Evolutionary conservation across 768 basidiomycete species (phyloP).

Genomic region (Guyanaporus albipodus): DNA sequence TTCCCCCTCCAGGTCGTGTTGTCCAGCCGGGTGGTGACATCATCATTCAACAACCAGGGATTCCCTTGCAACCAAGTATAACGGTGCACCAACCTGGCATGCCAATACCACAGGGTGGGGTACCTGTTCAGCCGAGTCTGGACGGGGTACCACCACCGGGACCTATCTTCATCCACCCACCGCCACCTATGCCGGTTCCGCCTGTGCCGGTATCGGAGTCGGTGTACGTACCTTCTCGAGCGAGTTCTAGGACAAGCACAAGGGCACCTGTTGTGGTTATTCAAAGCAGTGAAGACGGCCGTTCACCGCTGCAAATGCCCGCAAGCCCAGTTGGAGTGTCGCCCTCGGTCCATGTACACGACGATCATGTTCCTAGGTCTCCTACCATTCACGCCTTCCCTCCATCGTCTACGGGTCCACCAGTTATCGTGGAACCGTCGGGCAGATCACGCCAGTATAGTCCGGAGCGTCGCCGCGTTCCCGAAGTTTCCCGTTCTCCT

Average conservation of each 20-base stretch:
- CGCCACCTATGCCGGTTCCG: conserved; percentile 3
- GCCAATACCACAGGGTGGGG: not conserved
- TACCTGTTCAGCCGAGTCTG: conserved; percentile 1
- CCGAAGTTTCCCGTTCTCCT: conserved; percentile 7
- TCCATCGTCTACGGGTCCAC: conserved; percentile 2
- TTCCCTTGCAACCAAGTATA: conserved; percentile 5
- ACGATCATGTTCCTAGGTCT: conserved; percentile 13
- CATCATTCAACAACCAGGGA: too few relatives aligned
- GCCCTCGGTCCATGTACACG: conserved; percentile 7
- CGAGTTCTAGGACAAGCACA: conserved; percentile 14
- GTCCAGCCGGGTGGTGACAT: too few relatives aligned
- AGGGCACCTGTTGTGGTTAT: conserved; percentile 16
- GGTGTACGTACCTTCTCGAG: conserved; percentile 13
- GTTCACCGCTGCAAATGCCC: conserved; percentile 19
- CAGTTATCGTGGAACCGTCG: conserved; percentile 5
- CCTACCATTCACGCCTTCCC: conserved; percentile 27
- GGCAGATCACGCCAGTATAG: conserved; percentile 13
- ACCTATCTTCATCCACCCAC: conserved; percentile 20
- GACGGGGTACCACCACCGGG: not conserved
- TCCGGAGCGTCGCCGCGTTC: not conserved
- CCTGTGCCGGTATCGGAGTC: conserved; percentile 8
- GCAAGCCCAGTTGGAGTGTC: conserved; percentile 18
- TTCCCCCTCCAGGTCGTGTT: conserved; percentile 24
- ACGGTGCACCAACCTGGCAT: conserved; percentile 2
- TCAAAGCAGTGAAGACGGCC: conserved; percentile 15